These are phyloP conservation scores for Gastrolobium villosum DNA, from an alignment of 306 rosid species.

Conservation along the genomic window DNA sequence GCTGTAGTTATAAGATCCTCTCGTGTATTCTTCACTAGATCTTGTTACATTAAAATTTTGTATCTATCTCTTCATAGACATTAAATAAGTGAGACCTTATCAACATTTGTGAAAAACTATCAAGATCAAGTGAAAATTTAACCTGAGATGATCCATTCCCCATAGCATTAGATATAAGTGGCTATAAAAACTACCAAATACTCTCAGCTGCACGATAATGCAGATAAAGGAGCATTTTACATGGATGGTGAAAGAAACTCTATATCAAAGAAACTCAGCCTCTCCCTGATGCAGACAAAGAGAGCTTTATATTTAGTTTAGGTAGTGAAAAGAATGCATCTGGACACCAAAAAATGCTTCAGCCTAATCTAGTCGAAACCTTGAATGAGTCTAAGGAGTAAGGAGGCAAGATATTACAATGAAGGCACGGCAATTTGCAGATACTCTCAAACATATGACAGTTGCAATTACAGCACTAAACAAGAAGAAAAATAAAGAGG, in stretches of 20 bases:
- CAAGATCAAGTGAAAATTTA: too few relatives aligned
- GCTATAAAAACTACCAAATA: neutral
- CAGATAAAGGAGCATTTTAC: neutral
- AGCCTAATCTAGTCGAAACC: constrained; percentile 26
- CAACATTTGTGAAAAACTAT: too few relatives aligned
- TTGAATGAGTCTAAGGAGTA: constrained; percentile 26
- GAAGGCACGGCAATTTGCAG: neutral
- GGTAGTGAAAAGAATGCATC: constrained; percentile 14
- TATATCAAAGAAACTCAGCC: neutral
- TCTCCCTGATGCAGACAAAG: constrained; percentile 1
- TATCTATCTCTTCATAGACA: too few relatives aligned
- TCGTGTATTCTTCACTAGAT: too few relatives aligned
- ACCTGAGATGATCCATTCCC: too few relatives aligned
- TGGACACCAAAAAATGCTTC: constrained; percentile 35
- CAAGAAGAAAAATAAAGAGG: constrained; percentile 50
- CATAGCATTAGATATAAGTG: neutral
- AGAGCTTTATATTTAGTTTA: neutral
- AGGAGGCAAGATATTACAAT: constrained; percentile 9
- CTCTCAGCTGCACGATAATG: neutral
- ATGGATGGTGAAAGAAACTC: neutral
- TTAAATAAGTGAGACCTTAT: too few relatives aligned
- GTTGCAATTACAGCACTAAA: constrained; percentile 40
- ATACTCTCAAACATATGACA: constrained; percentile 33
- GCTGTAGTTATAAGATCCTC: neutral
- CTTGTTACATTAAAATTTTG: too few relatives aligned